A percentile compares a stretch with the other conserved stretches of the same genome.
phyloP scores from a whole-genome alignment of 441 rosid genomes.

The Gossypium trilobum region DNA sequence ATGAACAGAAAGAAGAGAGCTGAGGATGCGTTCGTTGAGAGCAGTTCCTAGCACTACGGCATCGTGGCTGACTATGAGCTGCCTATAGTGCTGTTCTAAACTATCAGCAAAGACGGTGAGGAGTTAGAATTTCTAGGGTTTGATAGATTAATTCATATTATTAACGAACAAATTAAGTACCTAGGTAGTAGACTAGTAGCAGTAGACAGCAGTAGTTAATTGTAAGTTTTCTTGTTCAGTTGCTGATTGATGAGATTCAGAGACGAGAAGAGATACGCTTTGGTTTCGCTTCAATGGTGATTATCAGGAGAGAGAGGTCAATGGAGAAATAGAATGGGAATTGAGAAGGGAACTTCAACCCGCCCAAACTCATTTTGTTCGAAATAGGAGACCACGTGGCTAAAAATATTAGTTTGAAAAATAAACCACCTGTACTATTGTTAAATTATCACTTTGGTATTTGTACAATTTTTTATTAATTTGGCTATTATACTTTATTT shows the following conservation, averaged over 20 bases:
- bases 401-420: too few relatives aligned
- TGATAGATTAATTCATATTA: neutral
- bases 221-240: neutral
- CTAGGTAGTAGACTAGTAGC: neutral
- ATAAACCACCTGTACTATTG: too few relatives aligned
- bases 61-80: constrained; percentile 30
- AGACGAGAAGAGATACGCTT: neutral
- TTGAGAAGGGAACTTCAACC: too few relatives aligned
- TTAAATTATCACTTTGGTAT: too few relatives aligned
- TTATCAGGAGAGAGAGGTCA: too few relatives aligned
- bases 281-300: neutral
- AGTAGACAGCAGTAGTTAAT: neutral
- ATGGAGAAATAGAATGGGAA: too few relatives aligned
- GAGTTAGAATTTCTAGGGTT: neutral
- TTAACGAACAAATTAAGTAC: neutral
- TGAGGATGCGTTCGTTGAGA: constrained; percentile 84
- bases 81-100: neutral
- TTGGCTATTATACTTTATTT: too few relatives aligned
- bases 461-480: too few relatives aligned
- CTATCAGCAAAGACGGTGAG: neutral
- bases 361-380: too few relatives aligned
- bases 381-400: too few relatives aligned
- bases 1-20: constrained; percentile 81
- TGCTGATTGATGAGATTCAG: neutral
- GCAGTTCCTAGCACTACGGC: constrained; percentile 75